Base-by-base conservation (phyloP, 2,329 filamentous ascomycete genomes). In the Venturiaceae sp. region DNA sequence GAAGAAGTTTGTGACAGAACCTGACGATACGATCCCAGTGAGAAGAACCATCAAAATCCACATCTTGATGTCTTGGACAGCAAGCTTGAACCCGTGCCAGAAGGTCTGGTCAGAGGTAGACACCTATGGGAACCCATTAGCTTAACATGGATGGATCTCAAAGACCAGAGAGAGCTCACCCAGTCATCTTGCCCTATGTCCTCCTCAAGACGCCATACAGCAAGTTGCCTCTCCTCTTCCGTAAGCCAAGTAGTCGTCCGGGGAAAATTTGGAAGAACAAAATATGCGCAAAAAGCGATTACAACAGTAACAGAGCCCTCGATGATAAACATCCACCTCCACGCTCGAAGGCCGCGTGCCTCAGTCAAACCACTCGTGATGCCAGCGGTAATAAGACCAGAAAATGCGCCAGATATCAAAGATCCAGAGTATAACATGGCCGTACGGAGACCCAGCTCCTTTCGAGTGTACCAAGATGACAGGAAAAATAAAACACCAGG, bases 391-490 rank as follows among this genome's bases (percentile, higher is more conserved):
- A 79, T 75, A n/a, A 79, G 64, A 34, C 85, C 86, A 0, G 85
- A 87, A 65, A 90, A 90, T 1, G 87, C 86, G 4, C 86, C 85
- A 0, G 84, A 86, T 21, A 90, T 80, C 30, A 90, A 74, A 0
- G 83, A 83, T 0, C 86, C 87, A 0, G 84, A 83, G 68, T 87
- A 88, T 6, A 88, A 76, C 21, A 85, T 73, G 1, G 84, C 83
- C 14, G 83, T 87, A 9, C 85, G 77, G n/a, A 86, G 72, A 9
- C 80, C 82, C 1, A 88, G 75, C 67, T 88, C 87, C 62, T 83
- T 82, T 47, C 85, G 78, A 0, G 84, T 88, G 64, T 90, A 90
- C 85, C 86, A 88, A 57, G 77, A 75, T 3, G 74, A 77, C 1
- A 87, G 75, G 63, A 83, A 86, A 71, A 84, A 87, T 3, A 87